Conservation (phyloP, 805 yeast species). For the Ogataea nonfermentans region DNA sequence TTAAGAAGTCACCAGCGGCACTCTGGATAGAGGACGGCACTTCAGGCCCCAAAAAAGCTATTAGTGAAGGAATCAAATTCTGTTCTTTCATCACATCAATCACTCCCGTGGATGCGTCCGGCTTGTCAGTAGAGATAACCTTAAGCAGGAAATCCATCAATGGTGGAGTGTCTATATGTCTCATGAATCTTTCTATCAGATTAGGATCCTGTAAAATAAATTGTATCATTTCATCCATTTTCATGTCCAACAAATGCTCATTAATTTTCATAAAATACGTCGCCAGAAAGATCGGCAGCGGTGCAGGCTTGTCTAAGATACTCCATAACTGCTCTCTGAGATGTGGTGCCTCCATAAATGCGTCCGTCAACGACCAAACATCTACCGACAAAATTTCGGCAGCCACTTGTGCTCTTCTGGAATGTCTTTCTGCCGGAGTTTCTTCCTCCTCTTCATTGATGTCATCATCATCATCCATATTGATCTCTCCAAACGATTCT, state of each 20-base stretch:
- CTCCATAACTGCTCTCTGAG: constrained; percentile 76
- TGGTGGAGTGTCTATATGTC: constrained; percentile 89
- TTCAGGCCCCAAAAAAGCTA: constrained; percentile 68
- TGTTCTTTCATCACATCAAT: constrained; percentile 74
- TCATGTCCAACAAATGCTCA: constrained; percentile 85
- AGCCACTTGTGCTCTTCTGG: constrained; percentile 60
- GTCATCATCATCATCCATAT: constrained; percentile 28
- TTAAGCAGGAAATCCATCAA: constrained; percentile 89
- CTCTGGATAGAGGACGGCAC: constrained; percentile 74
- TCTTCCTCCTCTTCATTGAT: constrained; percentile 33
- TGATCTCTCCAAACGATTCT: constrained; percentile 18
- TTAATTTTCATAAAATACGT: constrained; percentile 89
- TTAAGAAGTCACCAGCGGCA: constrained; percentile 92
- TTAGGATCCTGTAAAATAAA: constrained; percentile 67
- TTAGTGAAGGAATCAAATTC: constrained; percentile 65
- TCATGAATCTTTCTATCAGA: constrained; percentile 76
- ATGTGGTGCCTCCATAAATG: constrained; percentile 72
- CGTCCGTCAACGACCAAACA: constrained; percentile 90
- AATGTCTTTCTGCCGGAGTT: constrained; percentile 34
- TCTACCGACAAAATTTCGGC: constrained; percentile 90
- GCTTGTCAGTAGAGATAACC: constrained; percentile 89
- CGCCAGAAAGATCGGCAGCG: constrained; percentile 72
- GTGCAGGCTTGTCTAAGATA: constrained; percentile 64
- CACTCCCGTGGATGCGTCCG: constrained; percentile 85
- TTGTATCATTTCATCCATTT: constrained; percentile 72